A percentile compares a stretch with the other conserved stretches of the same genome.
Conservation (phyloP, 306 rosid genomes). For the Sesbania bispinosa region DNA sequence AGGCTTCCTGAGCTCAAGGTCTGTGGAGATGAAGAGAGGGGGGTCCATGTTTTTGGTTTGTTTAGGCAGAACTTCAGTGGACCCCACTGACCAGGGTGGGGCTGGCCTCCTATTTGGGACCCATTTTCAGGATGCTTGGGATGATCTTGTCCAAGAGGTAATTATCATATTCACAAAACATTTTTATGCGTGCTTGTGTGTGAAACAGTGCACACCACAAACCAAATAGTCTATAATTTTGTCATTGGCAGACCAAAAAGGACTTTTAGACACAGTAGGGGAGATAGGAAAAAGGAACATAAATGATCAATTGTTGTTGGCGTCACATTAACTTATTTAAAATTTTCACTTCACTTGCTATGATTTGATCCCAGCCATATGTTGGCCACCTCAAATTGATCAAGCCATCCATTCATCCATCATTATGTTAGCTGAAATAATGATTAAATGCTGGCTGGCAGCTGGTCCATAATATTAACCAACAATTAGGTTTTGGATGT, state of each 20-base stretch:
- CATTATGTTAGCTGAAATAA: slow-evolving; percentile 47
- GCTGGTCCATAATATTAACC: slow-evolving; percentile 31
- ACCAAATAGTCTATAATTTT: neutral
- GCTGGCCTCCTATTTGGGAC: slow-evolving; percentile 95
- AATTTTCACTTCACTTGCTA: slow-evolving; percentile 37
- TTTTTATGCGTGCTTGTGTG: slow-evolving; percentile 7
- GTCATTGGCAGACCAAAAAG: slow-evolving; percentile 50
- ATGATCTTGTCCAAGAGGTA: slow-evolving; percentile 98
- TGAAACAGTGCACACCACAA: slow-evolving; percentile 29
- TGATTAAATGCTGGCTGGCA: slow-evolving; percentile 36
- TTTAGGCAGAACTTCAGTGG: slow-evolving; percentile 75
- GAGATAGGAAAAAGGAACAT: neutral
- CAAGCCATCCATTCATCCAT: slow-evolving; percentile 25
- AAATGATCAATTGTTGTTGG: slow-evolving; percentile 37
- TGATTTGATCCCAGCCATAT: slow-evolving; percentile 41
- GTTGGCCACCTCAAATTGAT: slow-evolving; percentile 25
- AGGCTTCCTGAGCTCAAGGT: slow-evolving; percentile 62
- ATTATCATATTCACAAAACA: slow-evolving; percentile 25
- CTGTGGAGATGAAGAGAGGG: slow-evolving; percentile 78
- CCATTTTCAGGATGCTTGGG: slow-evolving; percentile 99
- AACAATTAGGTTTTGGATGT: slow-evolving; percentile 35
- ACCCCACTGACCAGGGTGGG: slow-evolving; percentile 96
- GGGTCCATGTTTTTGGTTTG: slow-evolving; percentile 96
- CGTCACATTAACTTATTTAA: slow-evolving; percentile 29
- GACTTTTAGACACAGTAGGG: neutral